Conservation (phyloP, 108 stramenopile genomes). For the Fistulifera solaris region DNA sequence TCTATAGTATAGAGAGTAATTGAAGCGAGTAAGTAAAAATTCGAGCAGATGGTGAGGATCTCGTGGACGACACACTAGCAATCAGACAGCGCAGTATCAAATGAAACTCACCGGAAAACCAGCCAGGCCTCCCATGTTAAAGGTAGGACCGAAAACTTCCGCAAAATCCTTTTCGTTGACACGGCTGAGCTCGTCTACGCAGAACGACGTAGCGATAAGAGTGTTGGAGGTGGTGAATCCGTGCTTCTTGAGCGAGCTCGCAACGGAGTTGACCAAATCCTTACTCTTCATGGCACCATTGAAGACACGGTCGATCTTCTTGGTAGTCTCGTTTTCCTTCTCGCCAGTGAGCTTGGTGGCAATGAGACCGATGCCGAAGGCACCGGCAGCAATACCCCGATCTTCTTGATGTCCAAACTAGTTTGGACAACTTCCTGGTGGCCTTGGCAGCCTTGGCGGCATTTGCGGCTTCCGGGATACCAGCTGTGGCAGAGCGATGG, state of each 20-base stretch:
- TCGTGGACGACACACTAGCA: constrained; percentile 26
- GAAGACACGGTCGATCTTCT: constrained; percentile 17
- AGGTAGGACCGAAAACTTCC: constrained; percentile 33
- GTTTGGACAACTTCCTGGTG: constrained; percentile 53
- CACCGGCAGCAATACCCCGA: constrained; percentile 54
- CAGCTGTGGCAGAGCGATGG: constrained; percentile 54
- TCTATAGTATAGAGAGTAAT: constrained; percentile 49
- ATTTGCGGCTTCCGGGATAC: constrained; percentile 47
- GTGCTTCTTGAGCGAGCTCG: constrained; percentile 7
- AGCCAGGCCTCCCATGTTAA: constrained; percentile 56
- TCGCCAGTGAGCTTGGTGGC: too few species aligned
- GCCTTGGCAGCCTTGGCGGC: constrained; percentile 61
- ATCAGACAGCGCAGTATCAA: constrained; percentile 54
- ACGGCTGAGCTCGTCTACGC: constrained; percentile 58
- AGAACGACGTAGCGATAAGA: constrained; percentile 38
- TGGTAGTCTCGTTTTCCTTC: background rate
- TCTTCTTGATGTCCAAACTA: constrained; percentile 49
- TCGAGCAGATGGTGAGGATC: constrained; percentile 51
- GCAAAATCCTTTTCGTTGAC: constrained; percentile 42
- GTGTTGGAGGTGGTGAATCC: constrained; percentile 18
- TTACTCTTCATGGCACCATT: constrained; percentile 29
- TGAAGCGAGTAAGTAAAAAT: too few species aligned
- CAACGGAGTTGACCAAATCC: constrained; percentile 19
- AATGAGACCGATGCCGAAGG: too few species aligned
- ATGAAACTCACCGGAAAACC: constrained; percentile 57